Evolutionary conservation across 2,329 filamentous ascomycete genomes (phyloP).

Genomic region (Uncinocarpus reesii): DNA sequence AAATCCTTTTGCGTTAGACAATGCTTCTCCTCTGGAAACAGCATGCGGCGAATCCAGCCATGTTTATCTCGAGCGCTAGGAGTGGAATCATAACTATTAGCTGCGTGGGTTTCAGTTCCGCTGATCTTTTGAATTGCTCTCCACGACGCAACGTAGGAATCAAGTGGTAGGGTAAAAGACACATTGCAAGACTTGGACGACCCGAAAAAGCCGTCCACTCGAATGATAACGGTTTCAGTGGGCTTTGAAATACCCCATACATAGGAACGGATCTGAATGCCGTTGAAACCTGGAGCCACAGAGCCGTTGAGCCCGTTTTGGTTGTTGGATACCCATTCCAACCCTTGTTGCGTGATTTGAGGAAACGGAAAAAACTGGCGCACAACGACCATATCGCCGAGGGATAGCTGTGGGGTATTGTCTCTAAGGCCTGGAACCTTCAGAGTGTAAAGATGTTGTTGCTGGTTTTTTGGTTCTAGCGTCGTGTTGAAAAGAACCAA

Average conservation of each 20-base stretch:
- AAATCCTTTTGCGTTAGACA: conserved; percentile 33
- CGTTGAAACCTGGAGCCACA: conserved; percentile 21
- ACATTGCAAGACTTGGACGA: conserved; percentile 19
- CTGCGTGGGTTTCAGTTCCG: conserved; percentile 41
- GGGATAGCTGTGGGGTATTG: conserved; percentile 18
- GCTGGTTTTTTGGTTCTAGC: conserved; percentile 12
- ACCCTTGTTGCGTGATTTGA: conserved; percentile 15
- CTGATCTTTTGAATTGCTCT: conserved; percentile 17
- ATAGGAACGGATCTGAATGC: conserved; percentile 20
- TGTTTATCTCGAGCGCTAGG: conserved; percentile 7
- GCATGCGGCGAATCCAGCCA: conserved; percentile 28
- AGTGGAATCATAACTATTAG: conserved; percentile 40
- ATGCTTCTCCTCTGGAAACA: conserved; percentile 35
- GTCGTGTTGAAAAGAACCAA: conserved; percentile 18
- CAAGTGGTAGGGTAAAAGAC: conserved; percentile 18
- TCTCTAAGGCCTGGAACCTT: conserved; percentile 23
- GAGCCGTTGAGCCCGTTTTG: conserved; percentile 15
- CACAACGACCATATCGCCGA: conserved; percentile 22
- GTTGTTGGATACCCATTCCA: conserved; percentile 17
- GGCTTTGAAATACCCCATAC: conserved; percentile 19
- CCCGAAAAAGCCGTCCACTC: conserved; percentile 17
- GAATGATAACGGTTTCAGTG: conserved; percentile 19
- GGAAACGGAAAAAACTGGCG: conserved; percentile 21
- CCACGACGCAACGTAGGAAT: conserved; percentile 17
- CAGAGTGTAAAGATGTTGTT: conserved; percentile 19